Evolutionary conservation across 371 early-diverging fungal species (phyloP).

Genomic region (Zopfochytrium polystomum): DNA sequence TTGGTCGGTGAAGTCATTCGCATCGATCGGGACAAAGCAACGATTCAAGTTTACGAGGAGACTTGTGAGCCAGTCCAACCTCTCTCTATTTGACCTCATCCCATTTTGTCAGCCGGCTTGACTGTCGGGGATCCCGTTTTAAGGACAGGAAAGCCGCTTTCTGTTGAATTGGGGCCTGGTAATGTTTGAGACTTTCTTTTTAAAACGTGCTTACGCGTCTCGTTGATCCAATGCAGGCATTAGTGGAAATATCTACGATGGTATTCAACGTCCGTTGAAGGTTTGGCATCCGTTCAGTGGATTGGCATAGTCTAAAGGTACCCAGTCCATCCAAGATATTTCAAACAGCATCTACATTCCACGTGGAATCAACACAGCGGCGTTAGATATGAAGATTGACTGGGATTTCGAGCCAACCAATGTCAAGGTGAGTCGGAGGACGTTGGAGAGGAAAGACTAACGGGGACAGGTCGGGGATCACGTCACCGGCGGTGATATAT

Average conservation of each 20-base stretch:
- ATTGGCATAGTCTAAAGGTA: neutral
- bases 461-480: constrained; percentile 82
- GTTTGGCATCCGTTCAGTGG: constrained; percentile 26
- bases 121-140: constrained; percentile 99
- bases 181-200: constrained; percentile 7
- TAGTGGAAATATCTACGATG: constrained; percentile 99
- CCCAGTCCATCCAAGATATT: constrained; percentile 84
- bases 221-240: constrained; percentile 57
- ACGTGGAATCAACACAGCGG: constrained; percentile 96
- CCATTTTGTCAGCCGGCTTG: constrained; percentile 76
- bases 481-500: constrained; percentile 98
- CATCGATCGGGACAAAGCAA: constrained; percentile 98
- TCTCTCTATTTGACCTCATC: neutral
- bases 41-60: constrained; percentile 99
- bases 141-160: constrained; percentile 96
- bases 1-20: constrained; percentile 99
- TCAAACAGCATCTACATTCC: constrained; percentile 99
- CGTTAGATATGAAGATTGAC: constrained; percentile 83
- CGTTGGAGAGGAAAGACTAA: neutral
- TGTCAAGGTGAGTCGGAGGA: constrained; percentile 59
- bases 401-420: constrained; percentile 97
- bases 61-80: constrained; percentile 65
- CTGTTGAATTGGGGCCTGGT: constrained; percentile 99
- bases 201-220: neutral
- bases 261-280: constrained; percentile 99